Percentiles rank a stretch among this genome's conserved stretches.
Conservation (phyloP, 805 yeast genomes). For the Candida tibetensis region DNA sequence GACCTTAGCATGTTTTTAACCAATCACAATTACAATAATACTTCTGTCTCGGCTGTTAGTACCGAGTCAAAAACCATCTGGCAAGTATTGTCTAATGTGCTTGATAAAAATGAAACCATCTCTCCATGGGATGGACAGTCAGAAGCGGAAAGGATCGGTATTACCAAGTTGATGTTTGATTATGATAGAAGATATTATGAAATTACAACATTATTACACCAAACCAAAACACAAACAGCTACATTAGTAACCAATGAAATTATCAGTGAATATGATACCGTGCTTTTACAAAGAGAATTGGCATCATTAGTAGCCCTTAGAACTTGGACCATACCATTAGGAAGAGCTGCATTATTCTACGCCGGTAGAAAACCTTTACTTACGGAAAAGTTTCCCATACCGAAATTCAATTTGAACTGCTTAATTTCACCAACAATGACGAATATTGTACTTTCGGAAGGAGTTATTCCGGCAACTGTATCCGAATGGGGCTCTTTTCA, state of each 20-base stretch:
- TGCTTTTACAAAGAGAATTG: slow-evolving; percentile 53
- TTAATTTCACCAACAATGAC: slow-evolving; percentile 63
- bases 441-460: slow-evolving; percentile 58
- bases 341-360: slow-evolving; percentile 71
- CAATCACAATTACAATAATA: slow-evolving; percentile 2
- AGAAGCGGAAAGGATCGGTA: slow-evolving; percentile 63
- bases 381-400: slow-evolving; percentile 81
- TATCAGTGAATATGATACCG: slow-evolving; percentile 53
- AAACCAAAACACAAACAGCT: slow-evolving; percentile 61
- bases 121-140: slow-evolving; percentile 69
- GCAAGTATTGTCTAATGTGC: slow-evolving; percentile 38
- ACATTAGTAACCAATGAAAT: slow-evolving; percentile 36
- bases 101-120: slow-evolving; percentile 41
- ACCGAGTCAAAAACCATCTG: slow-evolving; percentile 31
- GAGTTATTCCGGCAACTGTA: slow-evolving; percentile 45
- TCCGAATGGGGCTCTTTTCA: slow-evolving; percentile 87
- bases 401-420: slow-evolving; percentile 68
- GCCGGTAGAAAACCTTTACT: slow-evolving; percentile 71
- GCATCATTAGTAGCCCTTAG: slow-evolving; percentile 64
- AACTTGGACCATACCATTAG: slow-evolving; percentile 73
- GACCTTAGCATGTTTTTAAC: slow-evolving; percentile 48
- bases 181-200: slow-evolving; percentile 79
- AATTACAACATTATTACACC: slow-evolving; percentile 66
- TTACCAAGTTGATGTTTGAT: slow-evolving; percentile 71
- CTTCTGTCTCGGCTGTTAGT: neutral